phyloP scores from a whole-genome alignment of 208 protist genomes.

The Herpetomonas samuelpessoai region DNA sequence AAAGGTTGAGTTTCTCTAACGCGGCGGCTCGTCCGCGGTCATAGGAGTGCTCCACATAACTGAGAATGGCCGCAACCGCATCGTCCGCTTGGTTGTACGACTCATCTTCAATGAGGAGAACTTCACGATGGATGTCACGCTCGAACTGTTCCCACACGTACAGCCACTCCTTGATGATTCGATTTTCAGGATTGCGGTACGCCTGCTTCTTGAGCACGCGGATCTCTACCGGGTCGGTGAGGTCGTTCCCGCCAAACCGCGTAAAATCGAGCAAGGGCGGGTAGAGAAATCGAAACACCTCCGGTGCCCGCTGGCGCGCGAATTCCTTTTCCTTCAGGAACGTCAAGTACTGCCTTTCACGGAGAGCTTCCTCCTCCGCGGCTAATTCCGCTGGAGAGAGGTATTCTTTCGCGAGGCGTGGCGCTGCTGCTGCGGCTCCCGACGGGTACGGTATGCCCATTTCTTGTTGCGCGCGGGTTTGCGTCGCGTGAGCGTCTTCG shows the following conservation, averaged over 20 bases:
- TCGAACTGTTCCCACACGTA: conserved; percentile 61
- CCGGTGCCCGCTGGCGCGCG: conserved; percentile 16
- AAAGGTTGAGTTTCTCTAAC: conserved; percentile 13
- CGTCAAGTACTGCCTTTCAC: conserved; percentile 22
- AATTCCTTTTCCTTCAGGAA: conserved; percentile 23
- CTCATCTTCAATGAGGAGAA: conserved; percentile 40
- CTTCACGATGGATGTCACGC: conserved; percentile 49
- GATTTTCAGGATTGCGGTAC: background rate
- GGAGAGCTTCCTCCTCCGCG: conserved; percentile 7
- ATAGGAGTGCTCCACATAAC: conserved; percentile 56
- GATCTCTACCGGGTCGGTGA: background rate
- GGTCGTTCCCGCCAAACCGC: background rate
- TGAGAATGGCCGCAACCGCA: conserved; percentile 43
- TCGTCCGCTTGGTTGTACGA: conserved; percentile 29
- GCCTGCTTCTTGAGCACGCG: background rate
- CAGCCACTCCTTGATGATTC: conserved; percentile 26
- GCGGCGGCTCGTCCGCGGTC: conserved; percentile 19
- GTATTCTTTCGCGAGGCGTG: no score
- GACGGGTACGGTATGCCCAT: no score
- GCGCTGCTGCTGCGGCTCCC: no score
- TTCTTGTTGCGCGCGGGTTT: no score
- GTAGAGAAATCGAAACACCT: conserved; percentile 22
- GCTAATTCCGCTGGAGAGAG: background rate
- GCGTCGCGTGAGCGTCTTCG: no score
- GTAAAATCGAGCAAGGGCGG: background rate